Conservation (phyloP, 169 alveolate genomes). For the Eimeria falciformis region DNA sequence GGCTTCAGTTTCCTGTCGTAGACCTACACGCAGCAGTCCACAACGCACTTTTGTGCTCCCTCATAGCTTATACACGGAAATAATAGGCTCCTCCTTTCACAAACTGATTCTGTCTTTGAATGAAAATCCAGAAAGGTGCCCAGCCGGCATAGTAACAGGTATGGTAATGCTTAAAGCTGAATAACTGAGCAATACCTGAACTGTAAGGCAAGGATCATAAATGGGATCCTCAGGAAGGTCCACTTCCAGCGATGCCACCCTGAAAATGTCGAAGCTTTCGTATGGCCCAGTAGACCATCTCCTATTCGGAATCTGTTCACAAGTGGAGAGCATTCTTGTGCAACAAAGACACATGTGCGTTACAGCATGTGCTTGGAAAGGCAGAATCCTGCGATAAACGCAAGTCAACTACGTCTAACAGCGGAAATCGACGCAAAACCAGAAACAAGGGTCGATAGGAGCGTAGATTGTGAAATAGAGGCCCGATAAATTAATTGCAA, state of each 20-base stretch:
- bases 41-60: too few relatives aligned
- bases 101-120: too few relatives aligned
- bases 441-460: neutral
- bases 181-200: constrained; percentile 70
- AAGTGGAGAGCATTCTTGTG: too few relatives aligned
- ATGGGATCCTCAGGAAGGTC: constrained; percentile 91
- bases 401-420: too few relatives aligned
- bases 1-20: constrained; percentile 84
- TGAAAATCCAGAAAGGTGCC: too few relatives aligned
- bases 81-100: too few relatives aligned
- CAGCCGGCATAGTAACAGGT: too few relatives aligned
- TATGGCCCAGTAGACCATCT: constrained; percentile 85
- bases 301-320: constrained; percentile 81
- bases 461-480: neutral
- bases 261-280: constrained; percentile 89
- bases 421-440: neutral
- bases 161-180: too few relatives aligned
- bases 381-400: too few relatives aligned
- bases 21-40: constrained; percentile 58
- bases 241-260: constrained; percentile 84
- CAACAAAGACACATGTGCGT: too few relatives aligned
- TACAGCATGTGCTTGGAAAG: too few relatives aligned
- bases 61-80: too few relatives aligned
- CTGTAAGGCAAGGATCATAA: constrained; percentile 89
- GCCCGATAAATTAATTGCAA: neutral